Evolutionary conservation across 2,329 filamentous ascomycete species (phyloP), one percentile per base, ranked within the genome.

Genomic region (Fusarium hostae): DNA sequence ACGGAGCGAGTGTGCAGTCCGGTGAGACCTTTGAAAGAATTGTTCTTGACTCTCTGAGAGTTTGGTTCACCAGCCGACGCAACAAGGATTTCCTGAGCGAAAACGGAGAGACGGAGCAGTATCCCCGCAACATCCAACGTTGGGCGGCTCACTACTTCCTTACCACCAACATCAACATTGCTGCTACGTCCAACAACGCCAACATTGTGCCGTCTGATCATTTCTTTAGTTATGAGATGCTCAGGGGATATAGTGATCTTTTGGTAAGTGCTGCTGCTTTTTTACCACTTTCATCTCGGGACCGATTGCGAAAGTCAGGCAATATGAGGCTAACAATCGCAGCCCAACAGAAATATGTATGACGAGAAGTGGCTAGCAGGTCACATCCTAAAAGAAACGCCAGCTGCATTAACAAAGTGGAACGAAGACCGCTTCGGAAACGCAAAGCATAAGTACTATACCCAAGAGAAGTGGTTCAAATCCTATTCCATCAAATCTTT

Each of bases 21-120:
- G 52, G 52, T 20, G 52, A 56, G 28, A 56, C 52, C 5, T 34
- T 56, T 16, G 52, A 56, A 40, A 56, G 52, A 35, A 56, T 56
- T 7, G 52, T 56, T 2, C 39, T 56, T 2, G 52, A 56, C 28
- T 56, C 52, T 10, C 39, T 56, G 12, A 30, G 52, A 5, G 39
- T 44, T 10, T 56, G 52, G 39, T 56, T 44, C 26, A 32, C 39
- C 11, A 56, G 52, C 15, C 52, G 52, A 20, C 39, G 39, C 4
- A 24, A 56, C 28, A 56, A 56, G 16, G 52, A 56, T n/a, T 56
- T 56, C 39, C 20, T 44, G 39, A 9, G n/a, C 16, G 6, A 24
- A 2, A 22, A 35, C 3, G 28, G 39, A 4, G 32, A 44, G 8
- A 56, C 52, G 12, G 39, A 56, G 4, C 15, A 35, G 18, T 32